Conservation (phyloP, 1,139 yeast genomes). For the Nematodospora anomalae region DNA sequence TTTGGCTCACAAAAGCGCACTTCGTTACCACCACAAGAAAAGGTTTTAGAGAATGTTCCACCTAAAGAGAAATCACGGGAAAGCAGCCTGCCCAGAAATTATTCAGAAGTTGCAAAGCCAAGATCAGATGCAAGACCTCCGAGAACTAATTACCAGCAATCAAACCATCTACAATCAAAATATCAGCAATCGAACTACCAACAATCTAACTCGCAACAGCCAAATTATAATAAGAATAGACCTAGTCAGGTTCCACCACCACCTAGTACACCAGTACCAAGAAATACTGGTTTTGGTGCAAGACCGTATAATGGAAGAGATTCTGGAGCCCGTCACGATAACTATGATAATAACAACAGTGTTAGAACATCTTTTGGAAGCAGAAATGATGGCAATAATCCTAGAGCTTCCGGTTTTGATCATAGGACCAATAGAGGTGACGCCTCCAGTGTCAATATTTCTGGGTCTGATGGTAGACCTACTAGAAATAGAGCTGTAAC, state of each 20-base stretch:
- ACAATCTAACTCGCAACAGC: not conserved
- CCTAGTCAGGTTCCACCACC: not conserved
- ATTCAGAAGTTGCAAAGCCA: not conserved
- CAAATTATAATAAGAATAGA: not conserved
- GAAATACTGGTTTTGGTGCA: slow-evolving; percentile 2
- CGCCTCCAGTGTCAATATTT: slow-evolving; percentile 1
- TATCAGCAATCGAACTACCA: not conserved
- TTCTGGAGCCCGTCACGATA: not conserved
- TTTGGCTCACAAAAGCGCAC: slow-evolving; percentile 3
- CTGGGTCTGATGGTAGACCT: slow-evolving; percentile 1
- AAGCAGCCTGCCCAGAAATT: too few relatives aligned
- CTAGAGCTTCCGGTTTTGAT: not conserved
- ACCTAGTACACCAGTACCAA: not conserved
- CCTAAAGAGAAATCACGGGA: not conserved
- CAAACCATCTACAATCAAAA: too few relatives aligned
- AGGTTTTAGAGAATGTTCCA: not conserved
- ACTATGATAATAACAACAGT: not conserved
- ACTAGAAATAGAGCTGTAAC: slow-evolving; percentile 2
- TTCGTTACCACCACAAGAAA: slow-evolving; percentile 20
- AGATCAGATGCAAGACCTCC: not conserved
- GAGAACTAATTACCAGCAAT: not conserved
- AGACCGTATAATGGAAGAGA: not conserved
- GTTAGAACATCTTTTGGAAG: slow-evolving; percentile 1
- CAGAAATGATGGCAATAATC: slow-evolving; percentile 3
- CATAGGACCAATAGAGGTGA: slow-evolving; percentile 1